Evolutionary conservation across 1,139 yeast species (phyloP), one percentile per base, ranked within the genome.

Genomic region (Citeromyces hawaiiensis): DNA sequence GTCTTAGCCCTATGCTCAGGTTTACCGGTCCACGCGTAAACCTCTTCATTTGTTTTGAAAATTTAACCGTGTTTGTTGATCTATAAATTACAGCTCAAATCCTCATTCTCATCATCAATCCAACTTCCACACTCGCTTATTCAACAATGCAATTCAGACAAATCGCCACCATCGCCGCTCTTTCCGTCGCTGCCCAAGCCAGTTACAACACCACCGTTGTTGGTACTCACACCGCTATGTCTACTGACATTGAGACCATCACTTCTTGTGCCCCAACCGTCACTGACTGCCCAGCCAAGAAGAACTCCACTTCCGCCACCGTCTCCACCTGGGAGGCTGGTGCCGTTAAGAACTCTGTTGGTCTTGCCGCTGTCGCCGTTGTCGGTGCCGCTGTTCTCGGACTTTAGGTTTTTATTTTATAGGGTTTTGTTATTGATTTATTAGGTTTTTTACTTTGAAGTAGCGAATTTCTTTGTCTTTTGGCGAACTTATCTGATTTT

Each of bases 321-420:
- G 49, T 63, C 48, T 48, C 60, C 38, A 50, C 57, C 39, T 60
- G 69, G 42, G 63, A 68, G 52, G 75, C 75, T 50, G 69, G 71
- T 65, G 66, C 70, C 45, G 60, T 65, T 54, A 65, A 41, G 15
- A 52, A 49, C 36, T 45, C 50, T 6, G 44, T 67, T 61, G 78
- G 77, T 53, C 79, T 78, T 64, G 68, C 76, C 59, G 83, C 82
- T 64, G 83, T 82, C 57, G 81, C 76, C 56, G 76, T 76, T 49
- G 83, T 82, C 52, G 83, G 81, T 53, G 83, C 81, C 64, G 73
- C 75, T 54, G 83, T 78, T 57, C 68, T 76, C 61, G 66, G 74
- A 55, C 71, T 75, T 67, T 75, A 75, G 72, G 61, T 46, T 38
- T 25, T 14, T n/a, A n/a, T n/a, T n/a, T n/a, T n/a, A n/a, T n/a